Evolutionary conservation across 1,284 basidiomycete genomes (phyloP).

Genomic region (Trichosporon asahii): DNA sequence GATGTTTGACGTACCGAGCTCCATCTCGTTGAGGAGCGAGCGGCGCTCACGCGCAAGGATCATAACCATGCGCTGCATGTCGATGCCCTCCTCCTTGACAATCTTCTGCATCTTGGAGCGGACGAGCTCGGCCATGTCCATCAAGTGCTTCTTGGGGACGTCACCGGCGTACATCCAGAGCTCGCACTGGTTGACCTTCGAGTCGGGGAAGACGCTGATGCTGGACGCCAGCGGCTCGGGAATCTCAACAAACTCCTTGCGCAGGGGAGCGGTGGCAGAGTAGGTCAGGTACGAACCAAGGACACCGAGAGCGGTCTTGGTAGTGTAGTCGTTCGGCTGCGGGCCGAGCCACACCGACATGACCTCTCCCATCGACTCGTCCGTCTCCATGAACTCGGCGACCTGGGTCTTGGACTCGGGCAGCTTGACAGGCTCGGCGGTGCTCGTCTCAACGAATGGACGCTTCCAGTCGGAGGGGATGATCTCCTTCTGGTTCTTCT

Average conservation of each 20-base stretch:
- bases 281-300: constrained; percentile 86
- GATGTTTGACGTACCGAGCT: constrained; percentile 40
- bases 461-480: constrained; percentile 77
- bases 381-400: constrained; percentile 96
- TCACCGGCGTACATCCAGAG: constrained; percentile 76
- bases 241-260: constrained; percentile 90
- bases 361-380: constrained; percentile 90
- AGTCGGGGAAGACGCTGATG: constrained; percentile 77
- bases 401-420: constrained; percentile 57
- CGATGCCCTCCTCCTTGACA: constrained; percentile 66
- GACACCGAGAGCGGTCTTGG: constrained; percentile 79
- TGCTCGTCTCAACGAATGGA: constrained; percentile 87
- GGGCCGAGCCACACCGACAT: constrained; percentile 77
- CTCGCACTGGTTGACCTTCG: constrained; percentile 70
- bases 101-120: constrained; percentile 69
- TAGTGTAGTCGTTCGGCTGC: constrained; percentile 67
- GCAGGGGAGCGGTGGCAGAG: constrained; percentile 81
- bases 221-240: constrained; percentile 84
- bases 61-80: constrained; percentile 88
- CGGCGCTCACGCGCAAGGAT: constrained; percentile 83
- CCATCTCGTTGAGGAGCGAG: constrained; percentile 57
- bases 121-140: constrained; percentile 68
- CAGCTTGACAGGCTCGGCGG: constrained; percentile 63
- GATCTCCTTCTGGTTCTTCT: constrained; percentile 10
- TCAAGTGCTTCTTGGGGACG: constrained; percentile 75